A percentile compares a stretch with the other conserved stretches of the same genome.
Conservation (phyloP, 495 filamentous ascomycete genomes). For the Viridothelium virens region DNA sequence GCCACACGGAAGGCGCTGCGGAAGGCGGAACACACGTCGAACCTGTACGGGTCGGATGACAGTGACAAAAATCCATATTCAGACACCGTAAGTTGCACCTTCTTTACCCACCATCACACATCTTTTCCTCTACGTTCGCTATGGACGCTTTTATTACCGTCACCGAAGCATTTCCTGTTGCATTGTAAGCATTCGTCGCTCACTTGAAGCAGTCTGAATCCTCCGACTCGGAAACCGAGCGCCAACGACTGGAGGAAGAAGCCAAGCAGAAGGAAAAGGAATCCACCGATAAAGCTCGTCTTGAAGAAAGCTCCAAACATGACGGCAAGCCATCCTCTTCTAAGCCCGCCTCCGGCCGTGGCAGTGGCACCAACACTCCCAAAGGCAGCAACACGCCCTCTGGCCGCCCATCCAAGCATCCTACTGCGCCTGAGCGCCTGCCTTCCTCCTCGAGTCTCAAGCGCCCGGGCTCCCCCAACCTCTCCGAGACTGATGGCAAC, state of each 20-base stretch:
- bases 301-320: conserved; percentile 33
- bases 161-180: too few species aligned
- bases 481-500: conserved; percentile 83
- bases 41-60: conserved; percentile 11
- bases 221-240: conserved; percentile 36
- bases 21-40: conserved; percentile 63
- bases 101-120: neutral
- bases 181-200: too few species aligned
- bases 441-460: conserved; percentile 53
- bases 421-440: conserved; percentile 20
- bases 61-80: conserved; percentile 23
- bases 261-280: conserved; percentile 65
- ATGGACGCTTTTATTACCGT: neutral
- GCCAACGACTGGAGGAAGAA: conserved; percentile 55
- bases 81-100: conserved; percentile 10
- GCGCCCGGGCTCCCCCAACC: conserved; percentile 75
- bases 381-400: conserved; percentile 72
- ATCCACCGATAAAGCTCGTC: conserved; percentile 38
- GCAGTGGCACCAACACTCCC: conserved; percentile 35
- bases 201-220: conserved; percentile 25
- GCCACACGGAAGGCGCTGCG: conserved; percentile 67
- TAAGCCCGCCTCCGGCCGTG: conserved; percentile 34
- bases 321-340: conserved; percentile 35
- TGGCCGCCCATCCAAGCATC: conserved; percentile 54
- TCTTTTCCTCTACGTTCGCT: neutral